phyloP scores from a whole-genome alignment of 129 eudicot species.

The Lactuca sativa region DNA sequence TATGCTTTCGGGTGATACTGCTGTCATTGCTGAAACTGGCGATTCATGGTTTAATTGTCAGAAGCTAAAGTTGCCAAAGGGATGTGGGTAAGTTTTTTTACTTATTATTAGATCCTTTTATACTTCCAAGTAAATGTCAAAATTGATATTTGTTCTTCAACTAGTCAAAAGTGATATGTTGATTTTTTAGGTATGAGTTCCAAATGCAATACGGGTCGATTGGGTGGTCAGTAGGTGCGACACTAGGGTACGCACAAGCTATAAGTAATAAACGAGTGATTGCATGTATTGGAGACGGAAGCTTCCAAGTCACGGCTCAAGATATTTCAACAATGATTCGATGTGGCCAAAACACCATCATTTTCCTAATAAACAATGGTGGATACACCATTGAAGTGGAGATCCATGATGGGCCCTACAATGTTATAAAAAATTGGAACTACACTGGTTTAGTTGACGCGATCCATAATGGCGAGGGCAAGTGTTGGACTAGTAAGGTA shows the following conservation, averaged over 20 bases:
- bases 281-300: slow-evolving; percentile 62
- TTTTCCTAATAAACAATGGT: slow-evolving; percentile 52
- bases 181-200: slow-evolving; percentile 39
- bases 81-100: background rate
- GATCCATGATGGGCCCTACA: slow-evolving; percentile 42
- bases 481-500: background rate
- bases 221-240: slow-evolving; percentile 19
- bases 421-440: background rate
- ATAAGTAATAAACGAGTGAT: slow-evolving; percentile 46
- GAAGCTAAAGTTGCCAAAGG: background rate
- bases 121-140: too few relatives aligned
- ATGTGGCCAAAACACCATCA: slow-evolving; percentile 38
- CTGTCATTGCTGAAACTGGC: background rate
- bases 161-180: too few relatives aligned
- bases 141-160: too few relatives aligned
- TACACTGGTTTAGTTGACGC: background rate
- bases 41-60: background rate
- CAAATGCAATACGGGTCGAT: slow-evolving; percentile 30
- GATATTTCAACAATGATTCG: slow-evolving; percentile 41
- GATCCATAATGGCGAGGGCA: background rate
- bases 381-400: slow-evolving; percentile 60
- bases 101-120: background rate
- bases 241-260: slow-evolving; percentile 57
- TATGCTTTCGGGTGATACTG: background rate
- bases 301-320: slow-evolving; percentile 56